Evolutionary conservation across 106 monocot species (phyloP).

Genomic region (Chionographis japonica): DNA sequence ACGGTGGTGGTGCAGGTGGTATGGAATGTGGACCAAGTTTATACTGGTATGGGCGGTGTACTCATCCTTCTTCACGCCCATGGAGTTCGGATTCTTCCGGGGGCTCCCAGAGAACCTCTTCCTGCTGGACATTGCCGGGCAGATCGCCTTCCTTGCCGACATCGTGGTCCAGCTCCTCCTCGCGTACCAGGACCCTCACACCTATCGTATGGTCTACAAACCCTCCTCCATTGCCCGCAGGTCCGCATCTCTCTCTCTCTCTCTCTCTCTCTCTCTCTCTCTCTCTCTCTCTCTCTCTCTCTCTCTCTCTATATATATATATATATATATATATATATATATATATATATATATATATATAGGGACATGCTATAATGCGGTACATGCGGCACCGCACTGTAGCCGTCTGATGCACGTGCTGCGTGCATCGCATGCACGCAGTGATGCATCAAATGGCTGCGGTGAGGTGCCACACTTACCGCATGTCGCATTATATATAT

Average conservation of each 20-base stretch:
- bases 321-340: no score
- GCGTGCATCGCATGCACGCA: no score
- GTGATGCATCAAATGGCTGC: no score
- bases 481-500: no score
- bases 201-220: constrained; percentile 63
- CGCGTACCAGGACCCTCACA: constrained; percentile 66
- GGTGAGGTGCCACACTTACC: no score
- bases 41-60: constrained; percentile 81
- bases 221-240: constrained; percentile 65
- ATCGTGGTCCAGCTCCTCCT: constrained; percentile 54
- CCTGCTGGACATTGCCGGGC: constrained; percentile 66
- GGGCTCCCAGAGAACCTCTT: constrained; percentile 73
- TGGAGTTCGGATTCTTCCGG: constrained; percentile 96
- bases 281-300: no score
- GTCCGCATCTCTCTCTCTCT: constrained; percentile 9
- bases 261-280: no score
- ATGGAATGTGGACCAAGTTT: constrained; percentile 54
- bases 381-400: no score
- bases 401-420: no score
- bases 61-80: constrained; percentile 89
- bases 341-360: no score
- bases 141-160: constrained; percentile 72
- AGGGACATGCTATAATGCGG: no score
- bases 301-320: no score
- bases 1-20: constrained; percentile 37